Conservation (phyloP, 2,329 filamentous ascomycete genomes). For the Pseudogymnoascus sp. region DNA sequence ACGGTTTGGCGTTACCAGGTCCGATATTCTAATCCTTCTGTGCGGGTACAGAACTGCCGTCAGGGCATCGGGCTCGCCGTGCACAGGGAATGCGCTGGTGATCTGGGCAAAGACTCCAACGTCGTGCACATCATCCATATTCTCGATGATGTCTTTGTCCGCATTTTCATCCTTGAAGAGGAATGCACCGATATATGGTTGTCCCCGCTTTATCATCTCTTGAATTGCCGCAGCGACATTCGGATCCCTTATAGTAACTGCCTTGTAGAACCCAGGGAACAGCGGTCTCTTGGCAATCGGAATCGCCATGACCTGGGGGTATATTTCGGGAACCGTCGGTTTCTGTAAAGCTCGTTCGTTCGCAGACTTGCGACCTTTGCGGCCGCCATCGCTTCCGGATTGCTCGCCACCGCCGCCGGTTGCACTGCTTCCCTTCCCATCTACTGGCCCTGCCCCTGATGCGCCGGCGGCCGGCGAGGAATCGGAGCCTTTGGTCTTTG, state of each 20-base stretch:
- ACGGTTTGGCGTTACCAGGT: conserved; percentile 58
- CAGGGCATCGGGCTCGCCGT: conserved; percentile 73
- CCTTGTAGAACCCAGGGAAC: conserved; percentile 98
- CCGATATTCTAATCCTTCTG: conserved; percentile 82
- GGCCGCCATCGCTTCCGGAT: conserved; percentile 46
- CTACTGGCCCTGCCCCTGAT: conserved; percentile 21
- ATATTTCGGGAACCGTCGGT: conserved; percentile 83
- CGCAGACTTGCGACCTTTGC: conserved; percentile 59
- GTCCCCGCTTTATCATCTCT: conserved; percentile 92
- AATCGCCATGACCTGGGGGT: conserved; percentile 95
- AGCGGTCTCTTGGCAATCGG: conserved; percentile 88
- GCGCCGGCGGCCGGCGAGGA: conserved; percentile 14
- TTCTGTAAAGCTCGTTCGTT: conserved; percentile 74
- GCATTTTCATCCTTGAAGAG: conserved; percentile 93
- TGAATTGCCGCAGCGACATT: conserved; percentile 87
- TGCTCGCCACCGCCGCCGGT: conserved; percentile 22
- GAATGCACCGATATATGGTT: conserved; percentile 95
- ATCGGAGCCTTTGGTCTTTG: conserved; percentile 23
- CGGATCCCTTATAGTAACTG: conserved; percentile 89
- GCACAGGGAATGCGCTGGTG: conserved; percentile 87
- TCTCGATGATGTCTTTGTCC: conserved; percentile 89
- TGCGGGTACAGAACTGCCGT: conserved; percentile 96
- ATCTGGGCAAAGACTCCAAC: conserved; percentile 97
- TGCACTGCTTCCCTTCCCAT: conserved; percentile 22
- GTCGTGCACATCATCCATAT: conserved; percentile 83